Evolutionary conservation across 2,329 filamentous ascomycete genomes (phyloP), one percentile per base, ranked within the genome.

Genomic region (Xylaria sp.): DNA sequence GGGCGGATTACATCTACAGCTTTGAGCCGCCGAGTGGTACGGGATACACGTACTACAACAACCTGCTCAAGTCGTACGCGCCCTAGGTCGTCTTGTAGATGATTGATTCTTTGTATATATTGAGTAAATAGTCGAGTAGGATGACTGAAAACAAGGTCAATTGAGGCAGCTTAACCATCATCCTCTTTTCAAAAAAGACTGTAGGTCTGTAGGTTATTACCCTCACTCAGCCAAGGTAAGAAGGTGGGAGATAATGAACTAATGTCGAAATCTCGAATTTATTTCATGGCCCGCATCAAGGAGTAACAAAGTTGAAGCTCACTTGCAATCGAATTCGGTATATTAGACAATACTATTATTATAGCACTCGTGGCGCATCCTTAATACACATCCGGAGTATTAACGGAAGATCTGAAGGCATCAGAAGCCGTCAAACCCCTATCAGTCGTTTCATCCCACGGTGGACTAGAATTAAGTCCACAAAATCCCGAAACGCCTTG

Each of bases 1-100:
- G 83, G 83, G 76, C 68, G 3, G 68, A 76, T 62, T 81, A 81
- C 72, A 77, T 79, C 63, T 80, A 71, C 67, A 73, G 67, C 65
- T 78, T 80, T 62, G 79, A 81, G 72, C 76, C 78, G 9, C 73
- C 77, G 6, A 72, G 66, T 9, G 77, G 78, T 7, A 73, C 71
- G 5, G 78, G 65, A 0, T 81, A 80, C 61, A 56, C 59, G 46
- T 72, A 71, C 63, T 74, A 70, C 65, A 69, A 73, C 61, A 51
- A 48, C 64, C 42, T 60, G 23, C 60, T 68, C 48, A 63, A 66
- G 55, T 42, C 58, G 2, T 70, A 68, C 56, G 59, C 60, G 11
- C 64, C 67, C 35, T 68, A 61, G 47, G 34, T 16, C 37, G 42
- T 42, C 30, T 4, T n/a, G 11, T 47, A 13, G 37, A 11, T 7